Evolutionary conservation across 345 rosid genomes (phyloP).

Genomic region (Rubroshorea leprosula): DNA sequence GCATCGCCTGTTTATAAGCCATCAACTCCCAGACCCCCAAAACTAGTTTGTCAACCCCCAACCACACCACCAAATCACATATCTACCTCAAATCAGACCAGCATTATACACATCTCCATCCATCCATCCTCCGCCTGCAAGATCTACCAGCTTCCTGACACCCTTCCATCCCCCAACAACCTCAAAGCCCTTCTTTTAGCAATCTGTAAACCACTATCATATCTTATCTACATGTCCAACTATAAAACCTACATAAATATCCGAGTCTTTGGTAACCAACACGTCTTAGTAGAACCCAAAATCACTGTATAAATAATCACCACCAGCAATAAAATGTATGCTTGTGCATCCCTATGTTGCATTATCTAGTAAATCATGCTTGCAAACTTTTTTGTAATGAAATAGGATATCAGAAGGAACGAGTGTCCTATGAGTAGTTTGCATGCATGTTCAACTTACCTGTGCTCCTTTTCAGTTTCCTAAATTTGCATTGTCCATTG

Average conservation of each 20-base stretch:
- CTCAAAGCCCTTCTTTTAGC: too few relatives aligned
- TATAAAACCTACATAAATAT: too few relatives aligned
- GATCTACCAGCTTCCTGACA: too few relatives aligned
- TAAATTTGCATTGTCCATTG: not conserved
- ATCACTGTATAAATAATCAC: not conserved
- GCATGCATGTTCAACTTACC: not conserved
- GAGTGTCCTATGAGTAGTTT: not conserved
- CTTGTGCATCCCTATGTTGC: not conserved
- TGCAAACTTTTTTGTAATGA: not conserved
- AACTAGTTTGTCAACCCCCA: constrained; percentile 2
- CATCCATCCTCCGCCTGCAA: not conserved
- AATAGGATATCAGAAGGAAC: too few relatives aligned
- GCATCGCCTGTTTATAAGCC: not conserved
- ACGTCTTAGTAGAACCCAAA: too few relatives aligned
- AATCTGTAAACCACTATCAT: too few relatives aligned
- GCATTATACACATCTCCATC: not conserved
- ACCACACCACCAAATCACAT: constrained; percentile 12
- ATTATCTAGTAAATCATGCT: not conserved
- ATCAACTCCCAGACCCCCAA: not conserved
- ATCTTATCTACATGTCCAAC: too few relatives aligned
- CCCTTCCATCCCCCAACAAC: too few relatives aligned
- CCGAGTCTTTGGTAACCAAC: too few relatives aligned
- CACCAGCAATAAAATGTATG: not conserved
- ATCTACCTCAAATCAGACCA: not conserved
- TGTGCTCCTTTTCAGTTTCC: not conserved